A percentile compares a stretch with the other conserved stretches of the same genome.
Conservation (phyloP, 192 early-diverging fungal genomes). For the Coemansia sp. region DNA sequence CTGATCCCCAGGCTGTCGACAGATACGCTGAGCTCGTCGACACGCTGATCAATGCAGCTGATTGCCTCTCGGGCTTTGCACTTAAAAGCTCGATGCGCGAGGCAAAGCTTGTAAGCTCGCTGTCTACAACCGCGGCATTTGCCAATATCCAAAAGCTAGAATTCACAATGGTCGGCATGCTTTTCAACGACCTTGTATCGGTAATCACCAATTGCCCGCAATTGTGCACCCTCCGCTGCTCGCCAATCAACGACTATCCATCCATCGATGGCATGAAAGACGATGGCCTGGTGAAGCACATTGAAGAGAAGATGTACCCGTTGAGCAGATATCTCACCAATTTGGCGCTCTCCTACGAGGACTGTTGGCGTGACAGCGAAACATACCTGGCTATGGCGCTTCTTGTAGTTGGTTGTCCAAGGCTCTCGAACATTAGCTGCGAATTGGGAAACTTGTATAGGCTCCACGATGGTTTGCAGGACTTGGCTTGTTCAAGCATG, state of each 20-base stretch:
- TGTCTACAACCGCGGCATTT: not conserved
- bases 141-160: not conserved
- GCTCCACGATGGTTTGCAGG: not conserved
- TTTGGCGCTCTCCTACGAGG: not conserved
- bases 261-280: not conserved
- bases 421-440: not conserved
- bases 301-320: not conserved
- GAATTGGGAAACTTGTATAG: not conserved
- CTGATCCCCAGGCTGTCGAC: not conserved
- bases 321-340: not conserved
- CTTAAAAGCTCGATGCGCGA: not conserved
- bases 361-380: not conserved
- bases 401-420: not conserved
- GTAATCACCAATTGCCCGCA: not conserved
- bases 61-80: not conserved
- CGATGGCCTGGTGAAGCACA: not conserved
- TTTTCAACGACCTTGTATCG: not conserved
- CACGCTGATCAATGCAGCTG: not conserved
- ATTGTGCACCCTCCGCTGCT: not conserved
- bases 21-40: not conserved
- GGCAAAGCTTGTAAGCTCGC: not conserved
- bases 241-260: not conserved
- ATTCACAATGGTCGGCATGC: not conserved
- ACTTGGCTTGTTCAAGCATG: not conserved
- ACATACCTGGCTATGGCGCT: not conserved